Conservation (phyloP, 1,284 basidiomycete genomes). For the Ceratobasidium sp. region DNA sequence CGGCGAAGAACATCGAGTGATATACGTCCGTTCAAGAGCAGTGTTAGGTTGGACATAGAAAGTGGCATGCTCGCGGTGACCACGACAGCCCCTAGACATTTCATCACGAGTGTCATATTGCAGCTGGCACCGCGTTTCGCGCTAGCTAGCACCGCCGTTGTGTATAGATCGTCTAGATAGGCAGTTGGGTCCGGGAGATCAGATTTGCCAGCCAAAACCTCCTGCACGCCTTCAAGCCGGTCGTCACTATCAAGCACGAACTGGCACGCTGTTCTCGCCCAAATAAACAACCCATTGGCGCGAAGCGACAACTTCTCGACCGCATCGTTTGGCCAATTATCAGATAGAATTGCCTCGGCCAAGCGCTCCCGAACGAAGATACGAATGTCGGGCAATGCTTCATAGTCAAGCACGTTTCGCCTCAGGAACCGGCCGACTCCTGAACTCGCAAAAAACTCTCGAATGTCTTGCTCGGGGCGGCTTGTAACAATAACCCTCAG, state of each 20-base stretch:
- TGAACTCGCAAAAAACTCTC: neutral
- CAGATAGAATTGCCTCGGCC: neutral
- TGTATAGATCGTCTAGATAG: constrained; percentile 10
- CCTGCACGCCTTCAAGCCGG: neutral
- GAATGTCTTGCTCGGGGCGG: constrained; percentile 30
- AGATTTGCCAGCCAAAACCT: neutral
- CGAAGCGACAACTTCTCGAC: neutral
- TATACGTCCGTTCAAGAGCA: constrained; percentile 9
- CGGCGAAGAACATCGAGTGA: neutral
- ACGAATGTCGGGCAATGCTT: constrained; percentile 7
- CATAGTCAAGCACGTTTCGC: constrained; percentile 2
- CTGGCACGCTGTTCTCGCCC: constrained; percentile 31
- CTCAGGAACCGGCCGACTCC: neutral
- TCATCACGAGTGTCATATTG: neutral
- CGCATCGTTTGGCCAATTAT: constrained; percentile 12
- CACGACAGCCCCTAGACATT: constrained; percentile 32
- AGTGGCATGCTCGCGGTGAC: constrained; percentile 22
- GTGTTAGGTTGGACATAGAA: neutral
- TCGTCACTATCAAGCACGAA: constrained; percentile 9
- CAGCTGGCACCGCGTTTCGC: neutral
- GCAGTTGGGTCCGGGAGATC: neutral
- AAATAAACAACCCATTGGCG: constrained; percentile 36
- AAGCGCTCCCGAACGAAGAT: neutral
- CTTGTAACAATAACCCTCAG: constrained; percentile 36
- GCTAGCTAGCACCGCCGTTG: constrained; percentile 3